Evolutionary conservation across 2,329 filamentous ascomycete genomes (phyloP), one percentile per base, ranked within the genome.

Genomic region (Monascus ruber): DNA sequence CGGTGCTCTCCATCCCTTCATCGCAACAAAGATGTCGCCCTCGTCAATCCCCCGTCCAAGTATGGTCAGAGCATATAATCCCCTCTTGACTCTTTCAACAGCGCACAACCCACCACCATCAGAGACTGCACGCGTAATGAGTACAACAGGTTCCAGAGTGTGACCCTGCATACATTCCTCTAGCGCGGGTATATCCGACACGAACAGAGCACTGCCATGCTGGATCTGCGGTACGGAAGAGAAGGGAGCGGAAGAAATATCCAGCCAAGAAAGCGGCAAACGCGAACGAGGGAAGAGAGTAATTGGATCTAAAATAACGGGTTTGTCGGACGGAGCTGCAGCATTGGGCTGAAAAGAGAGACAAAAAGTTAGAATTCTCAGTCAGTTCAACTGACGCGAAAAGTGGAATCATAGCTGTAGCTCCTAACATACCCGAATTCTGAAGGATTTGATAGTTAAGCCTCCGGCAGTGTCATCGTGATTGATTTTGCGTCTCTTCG

Each of bases 221-320:
- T 10, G 6, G 28, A 29, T 29, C 6, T 56, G 46, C 7, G 58
- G 56, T 1, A 60, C 47, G 5, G 53, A 51, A 1, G 53, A 36
- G 7, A 26, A 48, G 6, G 50, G 42, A 4, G 46, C 42, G n/a
- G 53, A 53, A 0, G 49, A 43, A 3, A 47, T 42, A 37, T 66
- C 61, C 9, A 67, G 51, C 63, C 62, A 67, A 39, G 57, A 56
- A 5, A 66, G 46, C 3, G 62, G 62, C 6, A 67, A 35, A 24
- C 47, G 49, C 4, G 56, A 58, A 33, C 64, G 62, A 17, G 61
- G 55, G 5, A 67, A 42, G 5, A 56, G 41, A 5, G 54, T 48
- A 34, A 66, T 56, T 4, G 64, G 61, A 24, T 55, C 47, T 9
- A 67, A 49, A 11, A 53, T 52, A 31, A 60, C 53, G 2, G 55